Evolutionary conservation across 2,329 filamentous ascomycete species (phyloP), one percentile per base, ranked within the genome.

Genomic region (Coleophoma eucalyptorum): DNA sequence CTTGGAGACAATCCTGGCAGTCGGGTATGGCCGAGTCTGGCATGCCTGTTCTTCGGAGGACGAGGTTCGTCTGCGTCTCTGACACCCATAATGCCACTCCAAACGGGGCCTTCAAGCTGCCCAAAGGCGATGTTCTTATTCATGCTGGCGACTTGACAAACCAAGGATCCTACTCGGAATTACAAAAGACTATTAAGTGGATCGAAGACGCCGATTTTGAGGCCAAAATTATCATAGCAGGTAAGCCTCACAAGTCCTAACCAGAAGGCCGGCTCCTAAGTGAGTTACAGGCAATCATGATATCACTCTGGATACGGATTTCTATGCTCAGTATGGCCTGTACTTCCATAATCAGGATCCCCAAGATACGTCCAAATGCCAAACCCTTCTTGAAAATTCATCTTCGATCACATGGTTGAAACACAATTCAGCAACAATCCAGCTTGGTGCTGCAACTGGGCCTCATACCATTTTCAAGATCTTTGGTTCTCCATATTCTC

Each of bases 121-220:
- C 88, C 0, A 76, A 76, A 19, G 88, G 87, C 38, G 86, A 92
- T 63, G 80, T 92, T 8, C 73, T 92, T 33, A 83, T 91, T 46
- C 87, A 90, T 62, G 87, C 87, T 1, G 87, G 88, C 6, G 88
- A 92, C 63, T 67, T 92, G 57, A 89, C 87, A 3, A 90, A 90
- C 64, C 82, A 87, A 62, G 88, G 88, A 15, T 84, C 72, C 56
- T 72, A 72, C 56, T 72, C 71, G 6, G 81, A 84, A 69, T 71
- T 90, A 16, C 75, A 78, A 46, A 84, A 78, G 59, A 77, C 80
- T 0, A 72, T 87, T 0, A 69, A 73, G 18, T 92, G 87, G 87
- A 72, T 91, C 7, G 81, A 87, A 56, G 77, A 76, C 48, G 76
- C 83, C 3, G 75, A 83, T 46, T 90, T 88, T 51, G 83, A 89